phyloP scores from a whole-genome alignment of 2,329 filamentous ascomycete species.

The Ophiostoma himal-ulmi region DNA sequence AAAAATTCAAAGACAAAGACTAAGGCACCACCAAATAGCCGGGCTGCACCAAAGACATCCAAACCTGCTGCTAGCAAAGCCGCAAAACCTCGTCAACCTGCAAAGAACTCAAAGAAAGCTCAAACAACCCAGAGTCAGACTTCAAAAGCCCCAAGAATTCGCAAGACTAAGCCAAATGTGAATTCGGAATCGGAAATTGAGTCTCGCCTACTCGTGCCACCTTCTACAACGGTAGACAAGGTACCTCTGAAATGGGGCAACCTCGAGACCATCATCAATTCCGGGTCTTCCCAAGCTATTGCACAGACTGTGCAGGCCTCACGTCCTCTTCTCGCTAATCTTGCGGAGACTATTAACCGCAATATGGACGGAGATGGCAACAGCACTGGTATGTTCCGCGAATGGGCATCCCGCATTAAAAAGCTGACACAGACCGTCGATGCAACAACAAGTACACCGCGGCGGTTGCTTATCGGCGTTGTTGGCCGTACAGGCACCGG shows the following conservation, averaged over 20 bases:
- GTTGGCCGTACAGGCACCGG: not conserved
- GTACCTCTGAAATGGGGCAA: not conserved
- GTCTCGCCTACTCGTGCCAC: not conserved
- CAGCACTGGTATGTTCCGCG: not conserved
- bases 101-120: not conserved
- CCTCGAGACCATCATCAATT: not conserved
- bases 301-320: not conserved
- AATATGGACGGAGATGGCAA: not conserved
- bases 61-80: not conserved
- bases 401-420: not conserved
- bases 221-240: not conserved
- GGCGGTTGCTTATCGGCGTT: not conserved
- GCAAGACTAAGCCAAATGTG: not conserved
- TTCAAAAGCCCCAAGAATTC: not conserved
- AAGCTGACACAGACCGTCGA: not conserved
- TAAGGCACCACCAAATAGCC: not conserved
- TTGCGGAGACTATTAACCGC: not conserved
- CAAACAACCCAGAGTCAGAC: not conserved
- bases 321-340: not conserved
- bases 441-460: not conserved
- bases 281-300: not conserved
- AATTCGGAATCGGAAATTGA: not conserved
- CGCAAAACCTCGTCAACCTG: not conserved
- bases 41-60: not conserved
- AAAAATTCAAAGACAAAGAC: not conserved